Evolutionary conservation across 192 early-diverging fungal species (phyloP).

Genomic region (Entomortierella beljakovae): DNA sequence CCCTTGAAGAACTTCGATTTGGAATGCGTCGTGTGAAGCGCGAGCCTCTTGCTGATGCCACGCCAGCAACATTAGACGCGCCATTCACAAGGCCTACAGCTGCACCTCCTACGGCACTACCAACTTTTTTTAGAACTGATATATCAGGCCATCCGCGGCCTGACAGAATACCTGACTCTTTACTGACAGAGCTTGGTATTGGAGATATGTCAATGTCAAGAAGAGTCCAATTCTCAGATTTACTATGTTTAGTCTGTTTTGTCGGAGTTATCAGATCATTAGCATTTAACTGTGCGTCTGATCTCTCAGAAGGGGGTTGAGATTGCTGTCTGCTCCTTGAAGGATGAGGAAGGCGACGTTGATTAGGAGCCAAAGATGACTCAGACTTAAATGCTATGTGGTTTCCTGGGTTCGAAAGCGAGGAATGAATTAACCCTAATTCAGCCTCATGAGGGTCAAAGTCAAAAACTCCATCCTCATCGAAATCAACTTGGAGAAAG

Average conservation of each 20-base stretch:
- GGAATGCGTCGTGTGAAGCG: conserved; percentile 3
- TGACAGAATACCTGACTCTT: conserved; percentile 17
- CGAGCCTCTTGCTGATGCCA: conserved; percentile 6
- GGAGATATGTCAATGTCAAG: conserved; percentile 40
- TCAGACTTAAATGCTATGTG: background rate
- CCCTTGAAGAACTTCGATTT: background rate
- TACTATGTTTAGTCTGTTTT: background rate
- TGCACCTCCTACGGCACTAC: conserved; percentile 47
- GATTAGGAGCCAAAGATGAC: background rate
- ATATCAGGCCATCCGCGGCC: conserved; percentile 46
- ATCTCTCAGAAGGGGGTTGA: background rate
- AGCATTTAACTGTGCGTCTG: too few relatives aligned
- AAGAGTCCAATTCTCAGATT: conserved; percentile 53
- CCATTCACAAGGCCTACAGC: conserved; percentile 38
- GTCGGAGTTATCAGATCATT: too few relatives aligned
- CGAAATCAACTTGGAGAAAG: conserved; percentile 44
- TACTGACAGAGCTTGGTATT: conserved; percentile 29
- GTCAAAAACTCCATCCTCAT: conserved; percentile 51
- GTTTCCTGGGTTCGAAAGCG: background rate
- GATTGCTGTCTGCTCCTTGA: conserved; percentile 17
- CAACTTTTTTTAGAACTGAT: conserved; percentile 30
- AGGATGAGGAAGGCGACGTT: conserved; percentile 28
- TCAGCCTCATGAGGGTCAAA: background rate
- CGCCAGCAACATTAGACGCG: conserved; percentile 11
- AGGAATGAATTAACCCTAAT: background rate